A percentile compares a stretch with the other conserved stretches of the same genome.
phyloP scores from a whole-genome alignment of 805 yeast species.

The Grigorovia jiainica region DNA sequence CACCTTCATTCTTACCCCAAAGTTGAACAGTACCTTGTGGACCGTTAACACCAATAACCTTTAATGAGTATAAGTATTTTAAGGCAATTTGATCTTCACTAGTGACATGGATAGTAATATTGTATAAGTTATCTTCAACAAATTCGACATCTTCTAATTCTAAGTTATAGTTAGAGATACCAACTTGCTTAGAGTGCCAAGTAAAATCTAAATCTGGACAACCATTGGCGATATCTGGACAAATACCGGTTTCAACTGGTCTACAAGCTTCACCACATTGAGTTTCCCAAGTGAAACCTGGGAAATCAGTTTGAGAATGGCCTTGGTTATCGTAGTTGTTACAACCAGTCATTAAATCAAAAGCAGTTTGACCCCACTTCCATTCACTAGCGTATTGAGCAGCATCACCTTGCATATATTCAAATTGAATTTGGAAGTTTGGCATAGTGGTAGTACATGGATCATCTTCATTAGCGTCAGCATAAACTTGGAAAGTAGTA shows the following conservation, averaged over 20 bases:
- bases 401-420: conserved; percentile 7
- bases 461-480: conserved; percentile 2
- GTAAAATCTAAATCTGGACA: conserved; percentile 14
- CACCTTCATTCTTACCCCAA: conserved; percentile 12
- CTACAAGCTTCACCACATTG: not conserved
- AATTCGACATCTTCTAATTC: conserved; percentile 8
- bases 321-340: conserved; percentile 11
- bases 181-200: conserved; percentile 5
- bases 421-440: conserved; percentile 14
- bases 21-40: conserved; percentile 11
- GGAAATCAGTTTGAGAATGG: conserved; percentile 15
- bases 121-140: conserved; percentile 8
- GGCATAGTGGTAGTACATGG: conserved; percentile 13
- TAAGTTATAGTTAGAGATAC: conserved; percentile 10
- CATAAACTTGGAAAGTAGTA: conserved; percentile 14
- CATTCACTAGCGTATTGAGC: not conserved
- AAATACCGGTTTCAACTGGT: too few species aligned
- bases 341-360: conserved; percentile 16
- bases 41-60: conserved; percentile 11
- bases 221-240: conserved; percentile 2
- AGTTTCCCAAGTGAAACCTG: conserved; percentile 6
- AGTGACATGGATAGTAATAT: conserved; percentile 13
- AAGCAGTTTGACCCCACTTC: conserved; percentile 11
- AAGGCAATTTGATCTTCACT: conserved; percentile 11
- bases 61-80: conserved; percentile 10